phyloP scores from a whole-genome alignment of 305 asterid species.

The Ajuga reptans region DNA sequence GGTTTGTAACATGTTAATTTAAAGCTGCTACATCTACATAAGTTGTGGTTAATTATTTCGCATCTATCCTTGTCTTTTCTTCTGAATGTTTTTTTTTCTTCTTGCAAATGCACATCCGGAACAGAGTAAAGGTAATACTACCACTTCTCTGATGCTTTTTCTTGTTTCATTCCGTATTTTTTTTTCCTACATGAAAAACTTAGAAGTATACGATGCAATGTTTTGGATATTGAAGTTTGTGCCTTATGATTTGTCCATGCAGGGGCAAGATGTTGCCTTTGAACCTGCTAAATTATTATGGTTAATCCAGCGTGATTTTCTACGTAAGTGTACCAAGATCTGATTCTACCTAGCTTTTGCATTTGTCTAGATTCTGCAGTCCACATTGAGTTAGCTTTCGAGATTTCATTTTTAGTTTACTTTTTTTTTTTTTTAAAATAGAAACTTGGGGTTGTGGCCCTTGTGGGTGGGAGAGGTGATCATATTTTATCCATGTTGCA shows the following conservation, averaged over 20 bases:
- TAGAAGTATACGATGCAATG: neutral
- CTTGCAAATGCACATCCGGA: conserved; percentile 20
- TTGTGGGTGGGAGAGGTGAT: neutral
- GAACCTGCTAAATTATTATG: conserved; percentile 96
- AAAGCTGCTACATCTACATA: conserved; percentile 6
- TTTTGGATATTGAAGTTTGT: conserved; percentile 3
- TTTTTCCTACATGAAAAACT: neutral
- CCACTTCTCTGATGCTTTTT: neutral
- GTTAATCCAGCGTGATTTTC: conserved; percentile 97
- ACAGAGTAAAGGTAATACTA: conserved; percentile 82
- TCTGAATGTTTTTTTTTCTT: conserved; percentile 31
- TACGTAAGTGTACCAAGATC: conserved; percentile 51
- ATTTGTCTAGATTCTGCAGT: neutral
- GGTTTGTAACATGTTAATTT: conserved; percentile 41
- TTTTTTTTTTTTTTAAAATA: too few species aligned
- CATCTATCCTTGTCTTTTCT: conserved; percentile 13
- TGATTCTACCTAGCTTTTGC: neutral
- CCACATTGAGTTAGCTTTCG: neutral
- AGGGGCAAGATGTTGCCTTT: conserved; percentile 99
- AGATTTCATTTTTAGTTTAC: neutral
- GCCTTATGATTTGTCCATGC: conserved; percentile 25
- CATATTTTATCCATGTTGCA: neutral
- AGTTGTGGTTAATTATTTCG: conserved; percentile 11
- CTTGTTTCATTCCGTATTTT: neutral
- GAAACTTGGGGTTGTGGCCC: too few species aligned